Base-by-base conservation (phyloP, 805 yeast species). In the Candida nanaspora region DNA sequence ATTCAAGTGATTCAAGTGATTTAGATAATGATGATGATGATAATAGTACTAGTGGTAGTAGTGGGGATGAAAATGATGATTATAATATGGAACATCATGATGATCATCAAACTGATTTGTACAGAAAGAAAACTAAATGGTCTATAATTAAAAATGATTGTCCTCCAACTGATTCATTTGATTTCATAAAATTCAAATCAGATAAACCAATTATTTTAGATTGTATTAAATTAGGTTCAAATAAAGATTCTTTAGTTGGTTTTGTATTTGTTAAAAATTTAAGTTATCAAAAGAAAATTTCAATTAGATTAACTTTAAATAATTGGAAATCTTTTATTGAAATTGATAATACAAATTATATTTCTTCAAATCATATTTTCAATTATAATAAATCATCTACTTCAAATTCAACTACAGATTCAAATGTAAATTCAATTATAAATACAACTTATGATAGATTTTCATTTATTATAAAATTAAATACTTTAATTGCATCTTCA, bases 251-350 rank as follows among this genome's bases (percentile, higher is more conserved):
- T 34, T 57, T 69, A 30, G 56, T 58, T 41, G 74, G 74, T 0
- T 58, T 63, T 38, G 58, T 67, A 22, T 64, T 59, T 42, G 72
- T 65, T 20, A 52, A 56, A 33, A 69, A 69, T 47, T 11, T 65
- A 19, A 48, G 66, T 0, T 69, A 61, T 50, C 62, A 65, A 40
- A 69, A 69, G 49, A 57, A 56, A 39, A 59, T 69, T 35, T 53
- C 60, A 29, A 51, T 78, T 28, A 76, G 74, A 50, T 56, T 76
- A 43, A 69, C 82, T 4, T 57, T 65, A 41, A 73, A 78, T 57
- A 55, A 65, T 42, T 79, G 74, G 74, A 61, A 65, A 38, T 47
- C 51, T 15, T 56, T 50, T 38, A 41, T 53, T 25, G 62, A 59
- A 38, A 50, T 61, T 40, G 61, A 56, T 21, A 55, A 50, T 42